These are phyloP conservation scores for Ustilago cynodontis DNA, from an alignment of 1,284 basidiomycete species.

Conservation along the genomic window DNA sequence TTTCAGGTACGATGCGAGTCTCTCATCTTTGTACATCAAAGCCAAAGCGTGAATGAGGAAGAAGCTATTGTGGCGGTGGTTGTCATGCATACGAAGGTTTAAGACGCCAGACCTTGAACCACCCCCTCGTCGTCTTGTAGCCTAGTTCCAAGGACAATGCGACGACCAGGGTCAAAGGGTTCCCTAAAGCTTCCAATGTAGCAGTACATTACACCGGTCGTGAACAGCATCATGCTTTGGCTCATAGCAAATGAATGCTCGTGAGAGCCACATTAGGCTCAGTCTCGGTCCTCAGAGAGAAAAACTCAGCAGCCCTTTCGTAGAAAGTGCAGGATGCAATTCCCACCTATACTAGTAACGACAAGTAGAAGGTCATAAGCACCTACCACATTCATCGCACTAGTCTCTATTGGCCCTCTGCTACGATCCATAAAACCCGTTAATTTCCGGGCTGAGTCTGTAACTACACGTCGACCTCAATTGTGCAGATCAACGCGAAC, in stretches of 20 bases:
- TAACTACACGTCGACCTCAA: not conserved
- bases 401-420: not conserved
- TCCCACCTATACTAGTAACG: not conserved
- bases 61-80: slow-evolving; percentile 11
- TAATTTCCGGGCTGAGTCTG: not conserved
- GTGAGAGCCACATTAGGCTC: slow-evolving; percentile 23
- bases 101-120: not conserved
- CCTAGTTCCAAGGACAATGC: not conserved
- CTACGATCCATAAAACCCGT: not conserved
- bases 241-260: not conserved
- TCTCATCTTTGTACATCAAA: slow-evolving; percentile 7
- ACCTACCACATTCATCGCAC: not conserved
- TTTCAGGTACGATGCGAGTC: slow-evolving; percentile 2
- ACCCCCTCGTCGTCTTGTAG: not conserved
- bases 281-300: slow-evolving; percentile 17
- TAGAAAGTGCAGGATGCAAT: not conserved
- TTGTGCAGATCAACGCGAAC: not conserved
- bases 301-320: slow-evolving; percentile 3
- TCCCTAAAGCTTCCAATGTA: not conserved
- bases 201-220: not conserved
- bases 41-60: not conserved
- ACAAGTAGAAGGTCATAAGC: not conserved
- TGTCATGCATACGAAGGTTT: slow-evolving; percentile 8
- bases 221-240: not conserved
- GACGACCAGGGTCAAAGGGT: not conserved